Conservation (phyloP, 176 grass and related monocot genomes). For the Avena sativa region DNA sequence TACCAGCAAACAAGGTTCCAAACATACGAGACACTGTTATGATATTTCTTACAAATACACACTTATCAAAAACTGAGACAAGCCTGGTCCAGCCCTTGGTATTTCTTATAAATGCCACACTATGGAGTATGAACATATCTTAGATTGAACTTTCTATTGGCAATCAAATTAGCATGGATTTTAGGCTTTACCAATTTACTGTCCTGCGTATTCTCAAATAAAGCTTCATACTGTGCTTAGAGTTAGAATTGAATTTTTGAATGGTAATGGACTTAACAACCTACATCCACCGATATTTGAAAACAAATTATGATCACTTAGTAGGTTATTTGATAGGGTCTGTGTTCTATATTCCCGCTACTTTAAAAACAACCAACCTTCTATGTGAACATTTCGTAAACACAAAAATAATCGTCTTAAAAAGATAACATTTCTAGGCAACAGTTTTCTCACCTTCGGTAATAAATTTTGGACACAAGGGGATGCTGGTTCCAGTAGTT, state of each 20-base stretch:
- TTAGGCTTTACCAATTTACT: neutral
- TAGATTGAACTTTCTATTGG: neutral
- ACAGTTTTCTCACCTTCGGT: conserved; percentile 62
- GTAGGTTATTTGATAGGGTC: neutral
- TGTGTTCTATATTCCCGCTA: neutral
- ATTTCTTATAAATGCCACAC: neutral
- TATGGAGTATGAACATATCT: neutral
- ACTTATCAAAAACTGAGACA: neutral
- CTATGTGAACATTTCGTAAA: neutral
- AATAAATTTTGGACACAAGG: conserved; percentile 53
- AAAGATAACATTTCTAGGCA: neutral
- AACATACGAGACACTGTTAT: neutral
- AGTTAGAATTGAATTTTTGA: neutral
- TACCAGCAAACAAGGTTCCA: neutral
- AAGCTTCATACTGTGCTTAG: neutral
- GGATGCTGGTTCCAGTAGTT: conserved; percentile 58
- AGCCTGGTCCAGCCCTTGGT: neutral
- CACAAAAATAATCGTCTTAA: neutral
- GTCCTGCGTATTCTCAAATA: neutral
- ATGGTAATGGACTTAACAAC: neutral
- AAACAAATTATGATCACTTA: neutral
- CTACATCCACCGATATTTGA: neutral
- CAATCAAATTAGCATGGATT: neutral
- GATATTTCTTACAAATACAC: neutral
- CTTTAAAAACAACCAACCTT: neutral